A percentile compares a stretch with the other conserved stretches of the same genome.
Conservation (phyloP, 768 basidiomycete genomes). For the Termitomyces sp. region DNA sequence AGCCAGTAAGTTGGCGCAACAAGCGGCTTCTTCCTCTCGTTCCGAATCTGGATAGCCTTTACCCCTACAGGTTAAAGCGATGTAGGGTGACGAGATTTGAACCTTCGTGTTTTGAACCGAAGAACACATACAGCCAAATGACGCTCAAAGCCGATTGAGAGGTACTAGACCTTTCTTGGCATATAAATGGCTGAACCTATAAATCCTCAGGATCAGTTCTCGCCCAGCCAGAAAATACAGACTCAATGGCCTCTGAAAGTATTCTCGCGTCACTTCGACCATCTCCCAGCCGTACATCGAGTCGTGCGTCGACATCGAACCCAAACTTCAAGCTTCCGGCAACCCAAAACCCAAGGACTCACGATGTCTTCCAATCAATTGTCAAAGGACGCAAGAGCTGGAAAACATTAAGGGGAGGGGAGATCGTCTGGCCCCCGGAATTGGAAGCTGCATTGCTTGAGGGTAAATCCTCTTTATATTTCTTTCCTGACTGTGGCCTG, state of each 20-base stretch:
- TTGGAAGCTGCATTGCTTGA: conserved; percentile 76
- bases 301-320: conserved; percentile 9
- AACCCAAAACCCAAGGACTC: conserved; percentile 35
- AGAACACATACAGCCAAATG: conserved; percentile 28
- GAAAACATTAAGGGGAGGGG: conserved; percentile 70
- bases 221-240: conserved; percentile 14
- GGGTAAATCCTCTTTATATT: conserved; percentile 37
- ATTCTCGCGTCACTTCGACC: conserved; percentile 12
- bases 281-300: conserved; percentile 10
- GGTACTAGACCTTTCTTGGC: conserved; percentile 22
- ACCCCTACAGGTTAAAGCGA: conserved; percentile 30
- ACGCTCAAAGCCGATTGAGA: conserved; percentile 21
- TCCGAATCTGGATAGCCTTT: conserved; percentile 31
- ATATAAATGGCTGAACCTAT: conserved; percentile 26
- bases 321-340: conserved; percentile 25
- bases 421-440: conserved; percentile 78
- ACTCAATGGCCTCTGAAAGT: conserved; percentile 18
- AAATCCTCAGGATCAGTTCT: conserved; percentile 24
- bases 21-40: conserved; percentile 19
- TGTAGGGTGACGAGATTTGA: conserved; percentile 30
- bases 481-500: not conserved
- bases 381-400: conserved; percentile 70
- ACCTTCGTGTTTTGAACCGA: conserved; percentile 27
- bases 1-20: conserved; percentile 21
- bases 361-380: conserved; percentile 64